Evolutionary conservation across 116 monocot genomes (phyloP), one percentile per base, ranked within the genome.

Genomic region (Iris pallida): DNA sequence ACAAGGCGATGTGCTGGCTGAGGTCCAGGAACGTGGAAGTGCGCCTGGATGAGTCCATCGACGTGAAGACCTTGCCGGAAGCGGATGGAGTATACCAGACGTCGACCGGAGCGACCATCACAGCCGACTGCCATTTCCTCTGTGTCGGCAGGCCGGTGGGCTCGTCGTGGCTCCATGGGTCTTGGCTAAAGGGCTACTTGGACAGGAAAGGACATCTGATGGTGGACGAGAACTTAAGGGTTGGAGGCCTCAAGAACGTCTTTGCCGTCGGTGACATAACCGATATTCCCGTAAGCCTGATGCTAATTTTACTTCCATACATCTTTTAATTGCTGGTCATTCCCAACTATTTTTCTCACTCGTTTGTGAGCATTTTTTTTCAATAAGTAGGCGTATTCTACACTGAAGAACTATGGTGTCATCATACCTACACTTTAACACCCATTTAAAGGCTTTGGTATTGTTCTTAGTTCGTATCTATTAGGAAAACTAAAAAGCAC

Each of bases 251-350:
- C 1, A 59, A 44, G 46, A 77, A 82, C 19, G 45, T 77, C 3
- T 82, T 82, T 53, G 73, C 73, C 41, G 70, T 77, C 43, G 81
- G 81, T 52, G 82, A 77, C 60, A 55, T 77, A n/a, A 70, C 69
- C 9, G 69, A 76, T 43, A 57, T 82, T 18, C 65, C 65, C 16
- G 77, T 70, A 76, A 69, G 69, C 3, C 30, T 30, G 16, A 12
- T 18, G 6, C 0, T 17, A 17, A 8, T 61, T 8, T 61, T 14
- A 16, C 16, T 4, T 55, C 3, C 30, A 30, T 30, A 0, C 30
- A 30, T 30, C 30, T 3, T 30, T 71, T n/a, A n/a, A n/a, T 20
- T 53, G 11, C 2, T 9, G 7, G 11, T 51, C 13, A 51, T 51
- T 51, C 11, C 49, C 16, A 13, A 5, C 18, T 57, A 1, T 8